phyloP scores from a whole-genome alignment of 305 asterid species.

The Stenogyne calaminthoides region DNA sequence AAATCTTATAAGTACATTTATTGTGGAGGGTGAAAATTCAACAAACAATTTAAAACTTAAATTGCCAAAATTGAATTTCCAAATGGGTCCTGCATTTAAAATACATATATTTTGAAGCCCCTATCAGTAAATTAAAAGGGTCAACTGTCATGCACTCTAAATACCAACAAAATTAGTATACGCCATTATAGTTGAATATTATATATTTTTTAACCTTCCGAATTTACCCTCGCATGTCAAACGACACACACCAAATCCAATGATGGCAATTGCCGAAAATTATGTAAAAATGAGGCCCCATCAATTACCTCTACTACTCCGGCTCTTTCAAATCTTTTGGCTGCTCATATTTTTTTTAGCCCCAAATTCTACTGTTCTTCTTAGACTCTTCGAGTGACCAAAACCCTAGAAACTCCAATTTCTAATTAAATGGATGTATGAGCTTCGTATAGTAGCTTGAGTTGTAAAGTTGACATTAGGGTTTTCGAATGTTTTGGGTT shows the following conservation, averaged over 20 bases:
- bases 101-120: conserved; percentile 15
- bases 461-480: conserved; percentile 14
- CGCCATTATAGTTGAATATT: conserved; percentile 13
- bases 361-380: conserved; percentile 24
- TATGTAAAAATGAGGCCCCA: conserved; percentile 9
- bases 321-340: conserved; percentile 40
- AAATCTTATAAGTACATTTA: no score
- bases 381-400: neutral
- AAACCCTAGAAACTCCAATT: conserved; percentile 44
- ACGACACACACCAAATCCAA: neutral
- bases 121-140: conserved; percentile 4
- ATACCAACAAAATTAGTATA: conserved; percentile 46
- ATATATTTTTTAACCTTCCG: conserved; percentile 16
- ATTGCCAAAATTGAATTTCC: no score
- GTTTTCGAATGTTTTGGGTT: conserved; percentile 1
- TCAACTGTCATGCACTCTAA: conserved; percentile 24
- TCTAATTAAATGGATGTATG: neutral
- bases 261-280: conserved; percentile 43
- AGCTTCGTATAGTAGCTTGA: conserved; percentile 1
- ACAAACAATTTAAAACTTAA: no score
- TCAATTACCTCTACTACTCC: conserved; percentile 30
- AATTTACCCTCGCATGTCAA: conserved; percentile 27
- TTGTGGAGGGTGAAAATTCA: no score
- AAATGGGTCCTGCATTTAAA: neutral
- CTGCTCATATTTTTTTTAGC: conserved; percentile 14